Conservation (phyloP, 257 asterid species). For the Petunia secreta region DNA sequence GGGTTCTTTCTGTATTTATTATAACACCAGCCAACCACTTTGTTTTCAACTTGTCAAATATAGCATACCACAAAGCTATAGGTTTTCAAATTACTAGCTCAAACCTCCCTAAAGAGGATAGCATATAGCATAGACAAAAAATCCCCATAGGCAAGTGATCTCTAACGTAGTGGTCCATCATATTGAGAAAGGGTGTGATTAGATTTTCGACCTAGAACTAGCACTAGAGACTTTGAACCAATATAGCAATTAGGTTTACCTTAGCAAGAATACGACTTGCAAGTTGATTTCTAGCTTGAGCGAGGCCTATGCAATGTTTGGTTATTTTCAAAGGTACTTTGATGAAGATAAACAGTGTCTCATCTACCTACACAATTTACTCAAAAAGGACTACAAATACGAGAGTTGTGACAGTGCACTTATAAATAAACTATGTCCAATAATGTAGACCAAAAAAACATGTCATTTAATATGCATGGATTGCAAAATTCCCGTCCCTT, state of each 20-base stretch:
- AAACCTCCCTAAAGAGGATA: background rate
- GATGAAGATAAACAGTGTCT: background rate
- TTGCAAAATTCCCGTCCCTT: background rate
- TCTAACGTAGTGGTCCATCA: background rate
- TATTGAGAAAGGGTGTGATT: background rate
- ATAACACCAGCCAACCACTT: background rate
- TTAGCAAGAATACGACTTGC: constrained; percentile 2
- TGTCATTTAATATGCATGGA: background rate
- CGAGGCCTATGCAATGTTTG: background rate
- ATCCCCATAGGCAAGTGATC: constrained; percentile 16
- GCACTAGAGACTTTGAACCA: background rate
- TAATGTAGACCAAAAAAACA: background rate
- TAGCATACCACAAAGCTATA: constrained; percentile 4
- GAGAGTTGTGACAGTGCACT: too few relatives aligned
- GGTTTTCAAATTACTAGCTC: background rate
- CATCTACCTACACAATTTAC: too few relatives aligned
- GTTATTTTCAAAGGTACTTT: background rate
- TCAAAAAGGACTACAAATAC: too few relatives aligned
- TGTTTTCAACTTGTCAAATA: background rate
- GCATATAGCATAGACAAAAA: background rate
- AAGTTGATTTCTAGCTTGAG: background rate
- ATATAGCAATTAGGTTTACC: background rate
- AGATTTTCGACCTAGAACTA: background rate
- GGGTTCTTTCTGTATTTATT: background rate
- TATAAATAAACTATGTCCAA: too few relatives aligned